A percentile compares a stretch with the other conserved stretches of the same genome.
These are phyloP conservation scores for Fistulinella prunicolor DNA, from an alignment of 768 basidiomycete species.

Conservation along the genomic window DNA sequence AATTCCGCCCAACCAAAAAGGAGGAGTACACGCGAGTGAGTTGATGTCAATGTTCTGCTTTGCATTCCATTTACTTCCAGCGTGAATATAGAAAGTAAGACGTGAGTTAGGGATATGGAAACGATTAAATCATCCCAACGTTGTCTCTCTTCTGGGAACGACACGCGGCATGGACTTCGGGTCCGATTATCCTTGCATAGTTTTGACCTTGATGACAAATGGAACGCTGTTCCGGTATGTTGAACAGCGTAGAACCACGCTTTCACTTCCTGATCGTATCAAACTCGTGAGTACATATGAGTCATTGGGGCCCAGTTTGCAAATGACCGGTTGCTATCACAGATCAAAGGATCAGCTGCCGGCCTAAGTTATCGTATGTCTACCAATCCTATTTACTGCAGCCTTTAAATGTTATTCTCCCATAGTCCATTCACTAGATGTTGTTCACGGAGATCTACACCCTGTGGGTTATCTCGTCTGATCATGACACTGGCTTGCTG, in stretches of 20 bases:
- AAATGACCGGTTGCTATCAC: not conserved
- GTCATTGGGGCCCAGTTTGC: not conserved
- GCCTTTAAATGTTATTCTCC: not conserved
- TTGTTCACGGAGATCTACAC: conserved; percentile 8
- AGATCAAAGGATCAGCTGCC: conserved; percentile 1
- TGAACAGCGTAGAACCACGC: not conserved
- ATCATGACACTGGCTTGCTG: not conserved
- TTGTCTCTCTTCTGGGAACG: conserved; percentile 6
- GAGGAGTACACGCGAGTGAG: not conserved
- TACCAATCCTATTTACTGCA: not conserved
- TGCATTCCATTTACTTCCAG: not conserved
- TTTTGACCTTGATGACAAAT: conserved; percentile 8
- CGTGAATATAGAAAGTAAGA: conserved; percentile 1
- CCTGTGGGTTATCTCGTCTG: not conserved
- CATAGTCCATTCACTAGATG: not conserved
- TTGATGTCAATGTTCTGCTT: not conserved
- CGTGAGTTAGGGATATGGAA: conserved; percentile 10
- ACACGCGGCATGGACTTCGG: not conserved
- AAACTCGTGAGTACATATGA: conserved; percentile 3
- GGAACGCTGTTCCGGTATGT: conserved; percentile 1
- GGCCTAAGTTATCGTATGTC: conserved; percentile 4
- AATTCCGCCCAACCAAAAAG: not conserved
- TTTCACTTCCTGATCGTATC: not conserved
- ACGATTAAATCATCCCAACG: conserved; percentile 5
- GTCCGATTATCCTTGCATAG: conserved; percentile 6